Conservation (phyloP, 225 moss, liverwort and hornwort genomes). For the Polytrichum formosum region DNA sequence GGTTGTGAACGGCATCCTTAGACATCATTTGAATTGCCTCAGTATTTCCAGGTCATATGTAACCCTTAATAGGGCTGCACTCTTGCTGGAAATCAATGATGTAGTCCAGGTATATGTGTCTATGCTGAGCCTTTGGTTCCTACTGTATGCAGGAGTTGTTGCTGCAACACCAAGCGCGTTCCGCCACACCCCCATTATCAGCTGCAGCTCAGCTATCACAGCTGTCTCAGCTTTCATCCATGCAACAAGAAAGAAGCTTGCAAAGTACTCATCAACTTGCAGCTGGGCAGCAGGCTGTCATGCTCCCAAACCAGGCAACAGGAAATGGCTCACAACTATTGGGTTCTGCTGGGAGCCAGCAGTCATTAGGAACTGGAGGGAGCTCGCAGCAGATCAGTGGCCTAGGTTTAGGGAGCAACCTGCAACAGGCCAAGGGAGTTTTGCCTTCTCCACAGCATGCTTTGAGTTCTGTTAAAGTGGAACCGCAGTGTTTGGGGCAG, state of each 20-base stretch:
- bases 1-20: too few species aligned
- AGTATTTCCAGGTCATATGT: too few species aligned
- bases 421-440: conserved; percentile 38
- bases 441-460: conserved; percentile 36
- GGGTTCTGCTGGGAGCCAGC: conserved; percentile 40
- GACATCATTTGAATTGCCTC: too few species aligned
- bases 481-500: conserved; percentile 42
- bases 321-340: conserved; percentile 32
- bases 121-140: neutral
- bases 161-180: conserved; percentile 50
- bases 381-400: conserved; percentile 30
- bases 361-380: conserved; percentile 38
- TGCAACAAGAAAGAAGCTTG: conserved; percentile 47
- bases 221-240: conserved; percentile 40
- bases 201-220: conserved; percentile 49
- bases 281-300: conserved; percentile 39
- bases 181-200: conserved; percentile 46
- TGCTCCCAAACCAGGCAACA: conserved; percentile 21
- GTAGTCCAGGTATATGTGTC: too few species aligned
- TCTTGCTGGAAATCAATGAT: too few species aligned
- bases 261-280: conserved; percentile 38
- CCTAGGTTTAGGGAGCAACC: conserved; percentile 25
- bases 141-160: conserved; percentile 37
- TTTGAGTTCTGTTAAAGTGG: conserved; percentile 35
- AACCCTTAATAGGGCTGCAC: too few species aligned